Evolutionary conservation across 2,329 filamentous ascomycete species (phyloP), one percentile per base, ranked within the genome.

Genomic region (Didymella pinodella): DNA sequence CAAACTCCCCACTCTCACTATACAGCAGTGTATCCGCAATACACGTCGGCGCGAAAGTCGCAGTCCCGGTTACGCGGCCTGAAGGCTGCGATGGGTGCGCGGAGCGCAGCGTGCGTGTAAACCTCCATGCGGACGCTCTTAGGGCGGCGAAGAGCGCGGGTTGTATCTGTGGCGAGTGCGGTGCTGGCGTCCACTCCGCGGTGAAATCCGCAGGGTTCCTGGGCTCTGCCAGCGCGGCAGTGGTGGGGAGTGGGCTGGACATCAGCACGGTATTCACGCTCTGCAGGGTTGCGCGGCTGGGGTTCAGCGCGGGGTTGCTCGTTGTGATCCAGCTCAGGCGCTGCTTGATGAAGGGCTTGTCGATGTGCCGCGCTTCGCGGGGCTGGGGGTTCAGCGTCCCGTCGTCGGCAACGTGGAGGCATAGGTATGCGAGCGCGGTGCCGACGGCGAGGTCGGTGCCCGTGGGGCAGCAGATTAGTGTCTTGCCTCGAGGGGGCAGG

Each of bases 261-360:
- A 98, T 94, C 50, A 98, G 79, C 70, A 92, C 96, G 54, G 91
- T 91, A 77, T 98, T 97, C 5, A 98, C 90, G 66, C 92, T 94
- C 77, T 97, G 93, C 36, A 98, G 79, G 0, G 93, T 97, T 22
- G 91, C 85, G 34, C 95, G 84, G 62, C 89, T 93, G 0, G 94
- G 93, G 72, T 96, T 96, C 2, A 89, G 90, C 65, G 90, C 88
- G 0, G 93, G 90, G 72, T 90, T 89, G 0, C 86, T 86, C 5
- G 88, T 89, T 76, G 94, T 91, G 67, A 98, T 91, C 82, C 88
- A 90, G n/a, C 90, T 89, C 31, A 98, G 82, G 51, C 89, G 85
- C 66, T 88, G 86, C 67, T 91, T 89, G 72, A 98, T 93, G 48
- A 90, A 82, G 8, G 83, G 82, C 78, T 99, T 98, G 73, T 87